Conservation (phyloP, 1,284 basidiomycete species). For the Ceratorhiza oryzae-sativae region DNA sequence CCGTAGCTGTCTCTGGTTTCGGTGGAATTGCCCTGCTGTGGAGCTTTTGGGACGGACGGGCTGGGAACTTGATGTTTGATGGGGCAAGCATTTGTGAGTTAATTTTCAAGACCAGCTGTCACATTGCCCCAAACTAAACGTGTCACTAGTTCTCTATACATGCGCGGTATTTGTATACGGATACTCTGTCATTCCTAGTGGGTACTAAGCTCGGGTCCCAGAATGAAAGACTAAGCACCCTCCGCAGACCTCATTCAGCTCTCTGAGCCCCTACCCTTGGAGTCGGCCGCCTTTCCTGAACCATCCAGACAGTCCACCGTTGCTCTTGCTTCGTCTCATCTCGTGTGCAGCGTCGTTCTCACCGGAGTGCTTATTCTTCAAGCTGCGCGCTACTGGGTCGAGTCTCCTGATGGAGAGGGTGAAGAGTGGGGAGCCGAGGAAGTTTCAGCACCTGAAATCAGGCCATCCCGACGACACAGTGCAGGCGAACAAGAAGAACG, state of each 20-base stretch:
- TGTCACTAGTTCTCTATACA: constrained; percentile 68
- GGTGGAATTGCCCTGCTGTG: constrained; percentile 72
- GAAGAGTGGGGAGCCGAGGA: constrained; percentile 53
- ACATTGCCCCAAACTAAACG: not conserved
- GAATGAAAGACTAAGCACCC: constrained; percentile 38
- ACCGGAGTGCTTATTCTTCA: constrained; percentile 80
- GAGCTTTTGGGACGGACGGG: constrained; percentile 76
- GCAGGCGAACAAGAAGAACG: constrained; percentile 1
- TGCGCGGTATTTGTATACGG: constrained; percentile 71
- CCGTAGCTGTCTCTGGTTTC: constrained; percentile 61
- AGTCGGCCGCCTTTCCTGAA: constrained; percentile 47
- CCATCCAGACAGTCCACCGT: constrained; percentile 49
- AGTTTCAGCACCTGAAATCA: constrained; percentile 10
- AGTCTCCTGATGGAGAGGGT: constrained; percentile 55
- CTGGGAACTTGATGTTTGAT: constrained; percentile 86
- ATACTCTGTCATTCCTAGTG: constrained; percentile 76
- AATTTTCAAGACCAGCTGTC: constrained; percentile 4
- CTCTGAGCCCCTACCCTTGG: constrained; percentile 43
- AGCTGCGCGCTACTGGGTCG: constrained; percentile 78
- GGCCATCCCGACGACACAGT: constrained; percentile 34
- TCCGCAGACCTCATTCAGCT: constrained; percentile 21
- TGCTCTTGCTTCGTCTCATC: constrained; percentile 75
- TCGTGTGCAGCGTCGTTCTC: constrained; percentile 81
- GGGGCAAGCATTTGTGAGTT: constrained; percentile 80
- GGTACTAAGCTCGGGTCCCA: constrained; percentile 57